Evolutionary conservation across 768 basidiomycete genomes (phyloP).

Genomic region (Naganishia vishniacii): DNA sequence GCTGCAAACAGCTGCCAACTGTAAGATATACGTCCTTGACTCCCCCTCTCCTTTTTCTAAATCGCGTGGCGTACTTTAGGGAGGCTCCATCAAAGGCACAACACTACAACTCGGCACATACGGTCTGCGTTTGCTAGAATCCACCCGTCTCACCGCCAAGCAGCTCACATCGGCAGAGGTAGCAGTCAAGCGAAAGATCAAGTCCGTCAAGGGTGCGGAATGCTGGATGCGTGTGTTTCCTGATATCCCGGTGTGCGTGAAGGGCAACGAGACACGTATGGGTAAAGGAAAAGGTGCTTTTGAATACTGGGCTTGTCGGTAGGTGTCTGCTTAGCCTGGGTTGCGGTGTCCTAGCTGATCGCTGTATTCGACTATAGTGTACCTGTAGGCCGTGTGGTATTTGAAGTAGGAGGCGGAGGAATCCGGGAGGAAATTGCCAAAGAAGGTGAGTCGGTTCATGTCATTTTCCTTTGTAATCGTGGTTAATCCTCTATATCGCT

Average conservation of each 20-base stretch:
- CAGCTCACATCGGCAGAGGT: slow-evolving; percentile 82
- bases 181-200: slow-evolving; percentile 81
- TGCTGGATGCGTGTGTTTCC: slow-evolving; percentile 87
- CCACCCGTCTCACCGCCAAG: slow-evolving; percentile 76
- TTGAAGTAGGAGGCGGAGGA: slow-evolving; percentile 84
- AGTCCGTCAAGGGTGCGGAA: slow-evolving; percentile 79
- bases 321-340: slow-evolving; percentile 34
- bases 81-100: slow-evolving; percentile 88
- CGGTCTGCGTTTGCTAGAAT: slow-evolving; percentile 82
- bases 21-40: not conserved
- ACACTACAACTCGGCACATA: slow-evolving; percentile 86
- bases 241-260: slow-evolving; percentile 93
- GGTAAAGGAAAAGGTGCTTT: slow-evolving; percentile 98
- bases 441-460: slow-evolving; percentile 58
- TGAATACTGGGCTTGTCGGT: slow-evolving; percentile 95
- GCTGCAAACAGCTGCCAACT: slow-evolving; percentile 45
- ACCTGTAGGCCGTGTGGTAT: slow-evolving; percentile 78
- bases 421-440: slow-evolving; percentile 88
- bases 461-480: not conserved
- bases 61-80: slow-evolving; percentile 41
- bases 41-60: not conserved
- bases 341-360: not conserved
- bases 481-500: not conserved
- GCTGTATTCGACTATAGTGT: slow-evolving; percentile 56
- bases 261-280: slow-evolving; percentile 99